These are phyloP conservation scores for Euptelea pleiosperma DNA, from an alignment of 164 flowering plant genomes.

Conservation along the genomic window DNA sequence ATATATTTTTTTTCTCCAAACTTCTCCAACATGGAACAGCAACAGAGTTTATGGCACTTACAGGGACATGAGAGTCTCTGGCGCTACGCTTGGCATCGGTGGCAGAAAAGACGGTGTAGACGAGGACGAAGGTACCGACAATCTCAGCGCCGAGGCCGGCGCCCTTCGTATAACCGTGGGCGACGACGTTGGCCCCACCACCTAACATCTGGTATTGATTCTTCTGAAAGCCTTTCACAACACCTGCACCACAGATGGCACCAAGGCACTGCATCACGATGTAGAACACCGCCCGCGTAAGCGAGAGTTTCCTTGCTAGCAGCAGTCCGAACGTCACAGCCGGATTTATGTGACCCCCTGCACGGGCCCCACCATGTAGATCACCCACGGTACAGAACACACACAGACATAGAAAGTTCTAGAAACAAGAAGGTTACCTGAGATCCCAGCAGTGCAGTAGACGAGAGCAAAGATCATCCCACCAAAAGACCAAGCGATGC, in stretches of 20 bases:
- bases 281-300: slow-evolving; percentile 75
- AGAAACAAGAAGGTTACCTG: slow-evolving; percentile 31
- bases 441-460: slow-evolving; percentile 85
- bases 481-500: slow-evolving; percentile 48
- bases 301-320: slow-evolving; percentile 67
- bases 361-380: neutral
- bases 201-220: slow-evolving; percentile 18
- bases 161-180: slow-evolving; percentile 72
- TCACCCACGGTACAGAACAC: neutral
- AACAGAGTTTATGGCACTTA: slow-evolving; percentile 23
- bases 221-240: slow-evolving; percentile 62
- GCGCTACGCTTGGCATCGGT: slow-evolving; percentile 89
- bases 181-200: slow-evolving; percentile 71
- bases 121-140: slow-evolving; percentile 84
- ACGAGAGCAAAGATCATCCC: slow-evolving; percentile 90
- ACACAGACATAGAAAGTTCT: neutral
- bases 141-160: slow-evolving; percentile 85
- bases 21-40: no score
- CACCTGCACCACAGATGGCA: slow-evolving; percentile 81
- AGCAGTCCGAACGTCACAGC: slow-evolving; percentile 84
- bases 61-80: slow-evolving; percentile 91
- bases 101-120: slow-evolving; percentile 88
- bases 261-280: slow-evolving; percentile 84
- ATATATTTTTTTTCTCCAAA: no score
- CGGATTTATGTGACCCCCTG: slow-evolving; percentile 86